A percentile compares a stretch with the other conserved stretches of the same genome.
Conservation (phyloP, 176 grass and related monocot species). For the Carex pumila region DNA sequence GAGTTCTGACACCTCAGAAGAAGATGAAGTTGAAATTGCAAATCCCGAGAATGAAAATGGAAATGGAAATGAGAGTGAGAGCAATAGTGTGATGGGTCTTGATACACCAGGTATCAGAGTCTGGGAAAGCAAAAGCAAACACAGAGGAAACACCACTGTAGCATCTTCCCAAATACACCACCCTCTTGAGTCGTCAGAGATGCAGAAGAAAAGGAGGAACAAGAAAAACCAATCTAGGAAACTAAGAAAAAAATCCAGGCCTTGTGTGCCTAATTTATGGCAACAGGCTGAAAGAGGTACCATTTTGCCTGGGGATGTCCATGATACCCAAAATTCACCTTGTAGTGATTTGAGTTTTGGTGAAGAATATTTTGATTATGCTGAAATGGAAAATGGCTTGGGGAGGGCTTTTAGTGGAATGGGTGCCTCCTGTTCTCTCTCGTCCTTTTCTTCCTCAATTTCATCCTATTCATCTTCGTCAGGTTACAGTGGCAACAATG, state of each 20-base stretch:
- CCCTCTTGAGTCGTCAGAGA: constrained; percentile 74
- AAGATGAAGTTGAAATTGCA: constrained; percentile 17
- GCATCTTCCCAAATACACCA: constrained; percentile 71
- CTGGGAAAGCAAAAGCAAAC: constrained; percentile 96
- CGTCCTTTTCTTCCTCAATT: constrained; percentile 50
- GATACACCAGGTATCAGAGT: constrained; percentile 94
- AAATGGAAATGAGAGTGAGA: constrained; percentile 32
- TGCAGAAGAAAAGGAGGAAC: constrained; percentile 51
- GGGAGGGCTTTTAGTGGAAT: constrained; percentile 53
- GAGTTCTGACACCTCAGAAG: constrained; percentile 59
- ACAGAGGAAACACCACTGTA: constrained; percentile 27
- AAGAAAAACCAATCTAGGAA: constrained; percentile 49
- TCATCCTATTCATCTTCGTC: constrained; percentile 26
- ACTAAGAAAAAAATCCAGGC: constrained; percentile 60
- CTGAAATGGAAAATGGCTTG: constrained; percentile 43
- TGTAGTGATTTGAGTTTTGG: constrained; percentile 39
- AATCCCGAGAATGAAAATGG: neutral
- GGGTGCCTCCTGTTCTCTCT: constrained; percentile 58
- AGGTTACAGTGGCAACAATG: constrained; percentile 54
- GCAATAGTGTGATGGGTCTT: constrained; percentile 73
- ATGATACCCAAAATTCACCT: constrained; percentile 44
- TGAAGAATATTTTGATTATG: constrained; percentile 31
- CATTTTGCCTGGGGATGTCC: constrained; percentile 42
- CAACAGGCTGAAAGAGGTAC: constrained; percentile 59
- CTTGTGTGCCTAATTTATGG: constrained; percentile 58